Conservation (phyloP, 78 protist genomes). For the Pigoraptor vietnamica region DNA sequence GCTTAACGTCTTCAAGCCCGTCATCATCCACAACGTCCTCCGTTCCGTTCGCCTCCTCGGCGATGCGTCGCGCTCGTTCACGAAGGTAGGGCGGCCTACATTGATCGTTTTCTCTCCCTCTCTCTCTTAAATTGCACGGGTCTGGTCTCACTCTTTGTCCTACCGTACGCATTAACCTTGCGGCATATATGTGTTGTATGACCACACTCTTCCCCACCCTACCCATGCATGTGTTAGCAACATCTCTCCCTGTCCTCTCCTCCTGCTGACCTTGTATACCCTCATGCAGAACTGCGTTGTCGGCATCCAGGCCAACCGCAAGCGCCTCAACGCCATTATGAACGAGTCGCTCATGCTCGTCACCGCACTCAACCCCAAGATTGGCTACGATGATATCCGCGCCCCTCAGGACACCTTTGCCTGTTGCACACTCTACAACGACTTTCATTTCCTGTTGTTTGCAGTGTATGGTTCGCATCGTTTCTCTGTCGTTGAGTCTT, state of each 20-base stretch:
- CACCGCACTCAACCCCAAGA: conserved; percentile 91
- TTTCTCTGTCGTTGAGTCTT: not conserved
- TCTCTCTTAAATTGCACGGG: too few species aligned
- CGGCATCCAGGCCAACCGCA: conserved; percentile 76
- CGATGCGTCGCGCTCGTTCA: not conserved
- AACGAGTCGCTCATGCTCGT: conserved; percentile 88
- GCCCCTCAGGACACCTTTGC: not conserved
- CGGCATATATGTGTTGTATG: too few species aligned
- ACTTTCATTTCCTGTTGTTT: not conserved
- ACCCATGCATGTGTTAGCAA: too few species aligned
- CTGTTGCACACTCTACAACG: too few species aligned
- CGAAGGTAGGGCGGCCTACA: too few species aligned
- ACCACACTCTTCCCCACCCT: too few species aligned
- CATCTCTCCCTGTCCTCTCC: not conserved
- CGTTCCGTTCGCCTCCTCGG: conserved; percentile 27
- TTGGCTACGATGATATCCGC: conserved; percentile 85
- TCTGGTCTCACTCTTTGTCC: too few species aligned
- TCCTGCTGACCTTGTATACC: conserved; percentile 35
- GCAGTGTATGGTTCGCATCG: not conserved
- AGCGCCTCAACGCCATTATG: conserved; percentile 42
- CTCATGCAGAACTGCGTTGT: conserved; percentile 36
- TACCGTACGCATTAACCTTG: too few species aligned
- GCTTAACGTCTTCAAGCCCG: conserved; percentile 93
- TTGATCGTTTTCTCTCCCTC: too few species aligned
- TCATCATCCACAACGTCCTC: conserved; percentile 72